Base-by-base conservation (phyloP, 495 filamentous ascomycete genomes). In the Platismatia glauca region DNA sequence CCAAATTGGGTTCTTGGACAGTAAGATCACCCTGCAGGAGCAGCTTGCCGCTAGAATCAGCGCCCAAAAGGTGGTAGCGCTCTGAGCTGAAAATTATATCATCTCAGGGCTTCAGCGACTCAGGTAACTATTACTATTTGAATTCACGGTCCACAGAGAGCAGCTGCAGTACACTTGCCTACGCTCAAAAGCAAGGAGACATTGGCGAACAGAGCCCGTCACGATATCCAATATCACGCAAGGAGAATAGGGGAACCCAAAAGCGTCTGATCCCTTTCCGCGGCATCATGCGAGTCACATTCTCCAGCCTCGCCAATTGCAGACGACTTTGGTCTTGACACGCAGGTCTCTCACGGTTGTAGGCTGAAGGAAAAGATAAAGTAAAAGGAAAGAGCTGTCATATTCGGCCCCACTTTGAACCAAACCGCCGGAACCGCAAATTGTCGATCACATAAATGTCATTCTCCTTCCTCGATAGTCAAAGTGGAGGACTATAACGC, bases 271-370 rank as follows among this genome's bases (percentile, higher is more conserved):
- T 24, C 35, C 61, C 55, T 43, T 65, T 60, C 63, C 63, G 63
- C 53, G 35, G 37, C 27, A 52, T 31, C 48, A 31, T 31, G 48
- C 48, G 4, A 52, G 24, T 52, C 27, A 31, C 48, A 27, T 18
- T 33, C 58, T 65, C 50, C 63, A 65, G 34, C 63, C 63, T 65
- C 58, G 39, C 63, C 63, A 65, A 65, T 65, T 2, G 48, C 55
- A 34, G 37, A 33, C 38, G 48, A 55, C 48, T 24, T 24, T 60
- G 24, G 33, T 12, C 16, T 57, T 39, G 20, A 48, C 53, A 44
- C 22, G 46, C 24, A 50, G 24, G 8, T 29, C 46, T 50, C 24
- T 50, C 46, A 5, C 24, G 27, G 44, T 31, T n/a, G n/a, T n/a
- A n/a, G n/a, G n/a, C n/a, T n/a, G n/a, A n/a, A n/a, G n/a, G n/a